Base-by-base conservation (phyloP, 495 filamentous ascomycete species). In the Saxispiralis lemnorum region DNA sequence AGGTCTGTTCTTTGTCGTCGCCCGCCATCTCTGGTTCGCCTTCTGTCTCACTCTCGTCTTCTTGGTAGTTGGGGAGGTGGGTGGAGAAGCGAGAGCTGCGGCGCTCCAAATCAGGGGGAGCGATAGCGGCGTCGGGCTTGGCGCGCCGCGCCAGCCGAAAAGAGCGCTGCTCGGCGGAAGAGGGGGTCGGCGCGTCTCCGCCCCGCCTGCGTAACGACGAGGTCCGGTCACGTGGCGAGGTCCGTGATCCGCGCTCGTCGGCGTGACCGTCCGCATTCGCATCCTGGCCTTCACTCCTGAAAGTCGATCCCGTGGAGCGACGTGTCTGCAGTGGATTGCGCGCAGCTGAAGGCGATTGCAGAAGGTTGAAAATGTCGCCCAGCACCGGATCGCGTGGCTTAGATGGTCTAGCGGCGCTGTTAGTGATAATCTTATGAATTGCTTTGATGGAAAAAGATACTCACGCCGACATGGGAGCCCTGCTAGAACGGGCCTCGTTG, bases 91-190 rank as follows among this genome's bases (percentile, higher is more conserved):
- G 43, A 13, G 43, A 20, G 9, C 35, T 24, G 20, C 43, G 42
- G 14, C 37, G 30, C 14, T 21, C 17, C 3, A 20, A 20, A 20
- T 52, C 49, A 28, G 9, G 24, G 24, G 24, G 9, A n/a, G n/a
- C n/a, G 34, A 40, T 44, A 31, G 33, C 38, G 1, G 31, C 40
- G 2, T 42, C 13, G 20, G 16, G 15, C 28, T 39, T 51, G 34
- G 49, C 24, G 24, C 45, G 44, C 18, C 49, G 49, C 3, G 45
- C 39, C 4, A 41, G 32, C 9, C 49, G 49, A 28, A 14, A 39
- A 14, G 45, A 19, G 6, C 35, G 35, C 18, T 17, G 13, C 9
- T 46, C 35, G 12, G 5, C 32, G 5, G n/a, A 28, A 1, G 41
- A 35, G 6, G 28, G 17, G 31, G 40, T 34, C 16, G 15, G 40